Conservation (phyloP, 257 asterid species). For the Solanum lycopersicoides region DNA sequence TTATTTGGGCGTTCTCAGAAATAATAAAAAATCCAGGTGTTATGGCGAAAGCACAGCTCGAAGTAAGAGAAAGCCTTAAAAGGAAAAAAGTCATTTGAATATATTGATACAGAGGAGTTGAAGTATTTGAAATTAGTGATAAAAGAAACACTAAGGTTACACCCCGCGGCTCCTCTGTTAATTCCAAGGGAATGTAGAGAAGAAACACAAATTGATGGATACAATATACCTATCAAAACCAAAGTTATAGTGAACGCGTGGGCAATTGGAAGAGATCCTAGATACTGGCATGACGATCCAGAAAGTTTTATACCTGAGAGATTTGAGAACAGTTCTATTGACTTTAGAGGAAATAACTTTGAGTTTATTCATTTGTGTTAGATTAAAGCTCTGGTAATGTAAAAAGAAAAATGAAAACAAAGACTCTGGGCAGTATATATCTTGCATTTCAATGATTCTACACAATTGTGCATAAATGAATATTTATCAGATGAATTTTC, state of each 20-base stretch:
- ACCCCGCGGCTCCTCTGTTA: not conserved
- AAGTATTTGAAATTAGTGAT: not conserved
- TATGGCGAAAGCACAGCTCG: not conserved
- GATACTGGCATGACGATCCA: not conserved
- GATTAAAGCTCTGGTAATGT: too few relatives aligned
- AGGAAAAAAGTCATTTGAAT: not conserved
- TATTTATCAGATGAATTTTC: too few relatives aligned
- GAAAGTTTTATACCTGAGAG: not conserved
- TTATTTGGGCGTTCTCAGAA: not conserved
- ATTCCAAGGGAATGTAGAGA: not conserved
- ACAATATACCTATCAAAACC: not conserved
- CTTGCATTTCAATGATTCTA: not conserved
- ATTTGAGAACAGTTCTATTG: not conserved
- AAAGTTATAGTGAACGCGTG: not conserved
- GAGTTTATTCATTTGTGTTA: not conserved
- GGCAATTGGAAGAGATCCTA: not conserved
- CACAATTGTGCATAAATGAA: too few relatives aligned
- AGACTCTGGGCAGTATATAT: too few relatives aligned
- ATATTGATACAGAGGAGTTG: not conserved
- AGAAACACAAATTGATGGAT: not conserved
- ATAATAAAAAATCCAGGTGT: not conserved
- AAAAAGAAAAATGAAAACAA: too few relatives aligned
- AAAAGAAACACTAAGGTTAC: not conserved
- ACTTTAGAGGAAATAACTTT: not conserved
- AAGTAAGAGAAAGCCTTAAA: not conserved